Percentiles rank a stretch among this genome's conserved stretches.
Evolutionary conservation across 2,329 filamentous ascomycete genomes (phyloP).

Genomic region (Fusarium sterilihyphosum): DNA sequence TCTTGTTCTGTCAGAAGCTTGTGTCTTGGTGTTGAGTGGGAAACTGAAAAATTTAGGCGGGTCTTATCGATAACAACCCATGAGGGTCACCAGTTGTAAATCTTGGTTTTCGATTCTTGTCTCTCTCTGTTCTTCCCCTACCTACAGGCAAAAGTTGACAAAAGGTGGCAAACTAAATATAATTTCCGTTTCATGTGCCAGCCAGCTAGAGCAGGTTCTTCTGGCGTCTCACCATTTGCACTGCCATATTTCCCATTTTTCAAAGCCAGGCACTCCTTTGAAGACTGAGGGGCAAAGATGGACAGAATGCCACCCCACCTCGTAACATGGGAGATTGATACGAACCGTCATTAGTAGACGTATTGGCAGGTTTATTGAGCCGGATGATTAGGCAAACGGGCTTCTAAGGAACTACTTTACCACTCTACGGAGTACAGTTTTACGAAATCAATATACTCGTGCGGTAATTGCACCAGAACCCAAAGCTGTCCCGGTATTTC

Average conservation of each 20-base stretch:
- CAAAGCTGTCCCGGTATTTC: constrained; percentile 4
- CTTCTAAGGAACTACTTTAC: too few relatives aligned
- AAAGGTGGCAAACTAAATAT: not conserved
- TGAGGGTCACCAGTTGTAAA: not conserved
- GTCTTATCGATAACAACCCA: constrained; percentile 46
- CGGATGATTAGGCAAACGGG: not conserved
- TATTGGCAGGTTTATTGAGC: not conserved
- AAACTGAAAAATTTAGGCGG: constrained; percentile 46
- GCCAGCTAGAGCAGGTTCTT: not conserved
- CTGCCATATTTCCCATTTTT: not conserved
- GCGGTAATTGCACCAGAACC: not conserved
- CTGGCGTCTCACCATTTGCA: not conserved
- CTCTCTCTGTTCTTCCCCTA: not conserved
- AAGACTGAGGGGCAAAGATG: constrained; percentile 5
- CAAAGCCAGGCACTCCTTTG: not conserved
- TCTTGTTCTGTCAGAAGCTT: constrained; percentile 32
- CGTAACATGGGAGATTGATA: not conserved
- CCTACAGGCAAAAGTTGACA: not conserved
- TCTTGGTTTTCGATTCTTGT: not conserved
- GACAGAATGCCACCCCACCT: constrained; percentile 5
- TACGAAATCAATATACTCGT: not conserved
- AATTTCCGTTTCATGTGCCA: not conserved
- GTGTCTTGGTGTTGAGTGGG: constrained; percentile 36
- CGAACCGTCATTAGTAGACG: not conserved
- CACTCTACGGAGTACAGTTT: not conserved